A percentile compares a stretch with the other conserved stretches of the same genome.
Conservation (phyloP, 2,329 filamentous ascomycete genomes). For the Aspergillus sp. region DNA sequence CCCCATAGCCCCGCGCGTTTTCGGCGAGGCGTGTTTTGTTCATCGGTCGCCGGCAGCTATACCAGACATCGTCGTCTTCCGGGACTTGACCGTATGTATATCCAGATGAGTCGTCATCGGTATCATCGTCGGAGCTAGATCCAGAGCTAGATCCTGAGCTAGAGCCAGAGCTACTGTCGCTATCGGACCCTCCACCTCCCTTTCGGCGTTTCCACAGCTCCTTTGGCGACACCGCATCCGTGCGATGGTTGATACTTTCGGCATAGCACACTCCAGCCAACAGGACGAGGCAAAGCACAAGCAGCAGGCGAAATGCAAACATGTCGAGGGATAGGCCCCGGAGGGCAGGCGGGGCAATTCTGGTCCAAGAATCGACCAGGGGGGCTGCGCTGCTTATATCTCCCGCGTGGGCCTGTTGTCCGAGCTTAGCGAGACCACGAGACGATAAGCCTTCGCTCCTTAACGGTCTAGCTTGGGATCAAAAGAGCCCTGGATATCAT, state of each 20-base stretch:
- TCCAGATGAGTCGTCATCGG: neutral
- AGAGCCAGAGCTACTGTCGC: neutral
- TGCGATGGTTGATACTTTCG: neutral
- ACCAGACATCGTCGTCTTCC: neutral
- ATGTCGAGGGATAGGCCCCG: too few relatives aligned
- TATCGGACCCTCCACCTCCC: neutral
- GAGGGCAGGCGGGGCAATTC: too few relatives aligned
- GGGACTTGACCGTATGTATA: too few relatives aligned
- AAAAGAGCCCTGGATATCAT: too few relatives aligned
- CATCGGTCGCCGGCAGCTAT: neutral
- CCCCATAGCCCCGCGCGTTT: neutral
- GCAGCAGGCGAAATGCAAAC: too few relatives aligned
- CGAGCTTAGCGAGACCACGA: too few relatives aligned
- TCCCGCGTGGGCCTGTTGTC: too few relatives aligned
- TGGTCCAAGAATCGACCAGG: too few relatives aligned
- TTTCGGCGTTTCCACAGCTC: neutral
- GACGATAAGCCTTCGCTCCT: too few relatives aligned
- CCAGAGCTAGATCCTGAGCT: neutral
- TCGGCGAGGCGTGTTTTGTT: neutral
- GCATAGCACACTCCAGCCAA: neutral
- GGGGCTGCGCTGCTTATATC: too few relatives aligned
- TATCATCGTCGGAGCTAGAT: neutral
- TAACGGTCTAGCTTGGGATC: too few relatives aligned
- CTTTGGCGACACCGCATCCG: neutral
- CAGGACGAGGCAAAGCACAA: neutral